A percentile compares a stretch with the other conserved stretches of the same genome.
Evolutionary conservation across 2,329 filamentous ascomycete genomes (phyloP).

Genomic region (Arthrocladium fulminans): DNA sequence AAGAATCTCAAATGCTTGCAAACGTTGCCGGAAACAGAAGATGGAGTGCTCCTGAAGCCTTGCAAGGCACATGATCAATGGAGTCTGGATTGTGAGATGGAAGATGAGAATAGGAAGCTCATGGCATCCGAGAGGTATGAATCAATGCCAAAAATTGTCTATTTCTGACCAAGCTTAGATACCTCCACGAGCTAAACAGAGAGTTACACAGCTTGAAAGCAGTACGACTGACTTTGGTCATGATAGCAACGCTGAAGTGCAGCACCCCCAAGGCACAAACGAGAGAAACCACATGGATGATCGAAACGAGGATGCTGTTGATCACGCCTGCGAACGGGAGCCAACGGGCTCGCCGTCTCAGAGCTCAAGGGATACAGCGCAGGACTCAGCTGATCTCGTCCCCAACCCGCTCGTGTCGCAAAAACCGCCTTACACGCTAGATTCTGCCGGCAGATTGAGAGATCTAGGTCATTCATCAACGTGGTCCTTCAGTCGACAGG

Average conservation of each 20-base stretch:
- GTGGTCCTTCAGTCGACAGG: constrained; percentile 46
- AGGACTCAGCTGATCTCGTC: background rate
- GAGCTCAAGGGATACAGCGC: background rate
- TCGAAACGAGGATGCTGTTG: too few species aligned
- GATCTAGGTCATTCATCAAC: constrained; percentile 50
- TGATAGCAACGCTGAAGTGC: too few species aligned
- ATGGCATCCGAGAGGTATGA: background rate
- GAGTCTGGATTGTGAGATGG: background rate
- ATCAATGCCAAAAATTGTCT: too few species aligned
- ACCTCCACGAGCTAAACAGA: too few species aligned
- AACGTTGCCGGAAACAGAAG: background rate
- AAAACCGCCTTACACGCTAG: background rate
- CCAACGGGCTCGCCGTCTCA: background rate
- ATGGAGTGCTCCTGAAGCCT: background rate
- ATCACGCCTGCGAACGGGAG: background rate
- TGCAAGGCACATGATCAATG: background rate
- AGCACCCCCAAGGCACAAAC: too few species aligned
- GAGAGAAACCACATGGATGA: too few species aligned
- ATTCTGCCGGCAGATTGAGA: background rate
- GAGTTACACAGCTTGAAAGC: too few species aligned
- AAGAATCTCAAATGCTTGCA: background rate
- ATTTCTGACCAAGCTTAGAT: too few species aligned
- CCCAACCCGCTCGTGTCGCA: background rate
- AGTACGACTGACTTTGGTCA: too few species aligned
- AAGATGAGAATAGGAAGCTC: background rate